These are phyloP conservation scores for Echinochloa phyllopogon DNA, from an alignment of 176 grass and related monocot genomes.

Conservation along the genomic window DNA sequence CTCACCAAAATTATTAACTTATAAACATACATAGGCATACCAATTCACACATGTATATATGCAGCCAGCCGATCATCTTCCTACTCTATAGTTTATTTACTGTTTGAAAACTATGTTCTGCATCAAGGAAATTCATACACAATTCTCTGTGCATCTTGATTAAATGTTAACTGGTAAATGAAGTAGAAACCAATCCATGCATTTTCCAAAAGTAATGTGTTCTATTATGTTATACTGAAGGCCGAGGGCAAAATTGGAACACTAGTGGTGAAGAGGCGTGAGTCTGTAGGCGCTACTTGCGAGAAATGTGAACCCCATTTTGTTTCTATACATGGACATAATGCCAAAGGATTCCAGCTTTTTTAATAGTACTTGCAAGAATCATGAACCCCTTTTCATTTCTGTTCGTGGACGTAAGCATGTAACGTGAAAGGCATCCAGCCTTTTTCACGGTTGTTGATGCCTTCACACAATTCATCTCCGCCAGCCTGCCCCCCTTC, in stretches of 20 bases:
- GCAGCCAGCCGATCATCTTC: neutral
- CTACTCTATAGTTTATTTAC: neutral
- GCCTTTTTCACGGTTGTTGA: slow-evolving; percentile 34
- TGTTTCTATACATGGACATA: neutral
- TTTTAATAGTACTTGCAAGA: slow-evolving; percentile 14
- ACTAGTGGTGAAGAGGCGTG: neutral
- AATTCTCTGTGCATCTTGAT: slow-evolving; percentile 1
- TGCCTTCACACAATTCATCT: slow-evolving; percentile 43
- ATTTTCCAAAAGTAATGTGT: slow-evolving; percentile 5
- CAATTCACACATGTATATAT: neutral
- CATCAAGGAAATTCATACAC: neutral
- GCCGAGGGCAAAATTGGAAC: neutral
- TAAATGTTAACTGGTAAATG: neutral
- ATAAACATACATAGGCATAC: neutral
- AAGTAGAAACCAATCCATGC: neutral
- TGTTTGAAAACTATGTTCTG: slow-evolving; percentile 7
- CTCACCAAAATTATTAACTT: slow-evolving; percentile 10
- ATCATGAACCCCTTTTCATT: slow-evolving; percentile 8
- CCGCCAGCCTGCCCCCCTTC: neutral
- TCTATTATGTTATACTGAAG: neutral
- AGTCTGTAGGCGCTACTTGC: neutral
- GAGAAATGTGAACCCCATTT: slow-evolving; percentile 10
- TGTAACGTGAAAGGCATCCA: slow-evolving; percentile 14
- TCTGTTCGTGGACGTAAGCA: neutral
- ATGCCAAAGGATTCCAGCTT: slow-evolving; percentile 18